Conservation (phyloP, 2,329 filamentous ascomycete genomes). For the Aspergillus intermedius region DNA sequence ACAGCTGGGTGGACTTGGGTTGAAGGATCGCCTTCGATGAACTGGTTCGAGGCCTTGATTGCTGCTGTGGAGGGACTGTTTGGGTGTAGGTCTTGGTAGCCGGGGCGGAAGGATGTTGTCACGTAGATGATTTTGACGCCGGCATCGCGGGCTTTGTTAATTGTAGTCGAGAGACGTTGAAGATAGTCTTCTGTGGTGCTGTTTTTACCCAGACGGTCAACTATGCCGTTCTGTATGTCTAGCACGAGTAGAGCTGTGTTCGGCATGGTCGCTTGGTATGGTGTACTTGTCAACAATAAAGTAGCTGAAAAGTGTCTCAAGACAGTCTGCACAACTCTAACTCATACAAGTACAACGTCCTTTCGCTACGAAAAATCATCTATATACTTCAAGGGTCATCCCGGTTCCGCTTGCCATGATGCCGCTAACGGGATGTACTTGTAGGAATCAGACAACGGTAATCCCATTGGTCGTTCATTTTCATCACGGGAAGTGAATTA, state of each 20-base stretch:
- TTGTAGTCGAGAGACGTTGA: constrained; percentile 11
- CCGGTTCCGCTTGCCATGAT: background rate
- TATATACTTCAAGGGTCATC: background rate
- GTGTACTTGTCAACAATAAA: background rate
- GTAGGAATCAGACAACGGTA: too few species aligned
- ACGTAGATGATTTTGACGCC: constrained; percentile 28
- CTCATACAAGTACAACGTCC: background rate
- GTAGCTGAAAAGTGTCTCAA: too few species aligned
- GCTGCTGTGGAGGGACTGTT: constrained; percentile 16
- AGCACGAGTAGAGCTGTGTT: constrained; percentile 30
- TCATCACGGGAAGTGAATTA: background rate
- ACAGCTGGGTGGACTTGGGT: constrained; percentile 16
- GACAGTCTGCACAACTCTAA: too few species aligned
- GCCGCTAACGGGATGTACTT: background rate
- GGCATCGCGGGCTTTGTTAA: constrained; percentile 19
- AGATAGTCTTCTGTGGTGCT: constrained; percentile 16
- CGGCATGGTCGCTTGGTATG: constrained; percentile 9
- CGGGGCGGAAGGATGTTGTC: constrained; percentile 25
- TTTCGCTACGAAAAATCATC: background rate
- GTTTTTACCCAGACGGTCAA: constrained; percentile 15
- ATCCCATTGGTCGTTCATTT: too few species aligned
- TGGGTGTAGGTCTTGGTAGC: constrained; percentile 24
- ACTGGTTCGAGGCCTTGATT: constrained; percentile 14
- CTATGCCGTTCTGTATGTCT: constrained; percentile 28
- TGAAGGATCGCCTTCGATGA: constrained; percentile 17